These are phyloP conservation scores for Naumovozyma castellii DNA, from an alignment of 805 yeast genomes.

Conservation along the genomic window DNA sequence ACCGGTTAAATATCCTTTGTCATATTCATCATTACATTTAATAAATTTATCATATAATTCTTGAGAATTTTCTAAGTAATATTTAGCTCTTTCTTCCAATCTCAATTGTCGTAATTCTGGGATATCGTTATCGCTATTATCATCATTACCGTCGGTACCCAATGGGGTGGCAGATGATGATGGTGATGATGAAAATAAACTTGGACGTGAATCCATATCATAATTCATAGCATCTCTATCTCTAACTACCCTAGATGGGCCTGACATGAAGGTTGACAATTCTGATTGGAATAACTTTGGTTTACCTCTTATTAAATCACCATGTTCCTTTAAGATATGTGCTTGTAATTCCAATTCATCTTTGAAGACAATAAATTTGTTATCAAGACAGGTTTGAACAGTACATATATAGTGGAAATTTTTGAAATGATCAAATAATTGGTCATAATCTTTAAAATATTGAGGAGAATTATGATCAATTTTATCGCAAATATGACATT, in stretches of 20 bases:
- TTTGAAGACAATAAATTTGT: slow-evolving; percentile 83
- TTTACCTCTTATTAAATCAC: slow-evolving; percentile 23
- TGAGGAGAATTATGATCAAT: slow-evolving; percentile 51
- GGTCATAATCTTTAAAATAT: slow-evolving; percentile 69
- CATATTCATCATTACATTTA: slow-evolving; percentile 40
- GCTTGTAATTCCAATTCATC: slow-evolving; percentile 80
- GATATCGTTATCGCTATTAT: slow-evolving; percentile 19
- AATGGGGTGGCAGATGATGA: not conserved
- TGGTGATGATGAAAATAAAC: not conserved
- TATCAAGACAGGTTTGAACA: slow-evolving; percentile 70
- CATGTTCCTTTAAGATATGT: slow-evolving; percentile 78
- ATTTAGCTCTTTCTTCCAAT: slow-evolving; percentile 77
- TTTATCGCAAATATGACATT: slow-evolving; percentile 83
- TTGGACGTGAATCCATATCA: slow-evolving; percentile 2
- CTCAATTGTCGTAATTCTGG: slow-evolving; percentile 46
- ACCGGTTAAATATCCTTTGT: slow-evolving; percentile 39
- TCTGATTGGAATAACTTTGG: slow-evolving; percentile 45
- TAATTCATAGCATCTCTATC: slow-evolving; percentile 8
- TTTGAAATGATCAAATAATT: slow-evolving; percentile 68
- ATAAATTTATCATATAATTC: slow-evolving; percentile 41
- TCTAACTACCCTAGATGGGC: slow-evolving; percentile 23
- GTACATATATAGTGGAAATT: slow-evolving; percentile 67
- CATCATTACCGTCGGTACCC: not conserved
- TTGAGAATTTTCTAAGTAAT: slow-evolving; percentile 52
- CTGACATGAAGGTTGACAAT: slow-evolving; percentile 47